Percentiles rank a stretch among this genome's conserved stretches.
phyloP scores from a whole-genome alignment of 2,329 filamentous ascomycete genomes.

The Neopestalotiopsis sp. region DNA sequence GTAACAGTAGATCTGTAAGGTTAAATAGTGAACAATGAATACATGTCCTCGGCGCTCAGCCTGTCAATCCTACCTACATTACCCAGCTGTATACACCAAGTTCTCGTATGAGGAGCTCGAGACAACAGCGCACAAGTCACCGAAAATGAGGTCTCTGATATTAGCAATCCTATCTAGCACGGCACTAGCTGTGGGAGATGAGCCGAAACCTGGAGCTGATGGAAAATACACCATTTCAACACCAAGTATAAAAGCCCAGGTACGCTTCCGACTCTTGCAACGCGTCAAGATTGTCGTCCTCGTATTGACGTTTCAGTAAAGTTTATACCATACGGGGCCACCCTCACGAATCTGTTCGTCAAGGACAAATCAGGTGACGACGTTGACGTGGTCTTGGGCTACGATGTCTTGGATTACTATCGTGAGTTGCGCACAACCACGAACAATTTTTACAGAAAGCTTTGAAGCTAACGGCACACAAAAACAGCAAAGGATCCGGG shows the following conservation, averaged over 20 bases:
- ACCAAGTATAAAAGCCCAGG: conserved; percentile 35
- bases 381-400: conserved; percentile 68
- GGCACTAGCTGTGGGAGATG: not conserved
- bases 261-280: not conserved
- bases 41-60: too few relatives aligned
- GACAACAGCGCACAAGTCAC: not conserved
- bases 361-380: conserved; percentile 65
- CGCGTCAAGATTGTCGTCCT: not conserved
- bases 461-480: conserved; percentile 1
- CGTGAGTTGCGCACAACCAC: conserved; percentile 34
- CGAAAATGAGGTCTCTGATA: not conserved
- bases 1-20: not conserved
- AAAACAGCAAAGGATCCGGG: conserved; percentile 46
- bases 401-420: conserved; percentile 65
- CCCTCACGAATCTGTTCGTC: conserved; percentile 66
- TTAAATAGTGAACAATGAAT: too few relatives aligned
- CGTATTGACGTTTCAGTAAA: not conserved
- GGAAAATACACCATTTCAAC: conserved; percentile 37
- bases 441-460: not conserved
- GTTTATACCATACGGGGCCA: conserved; percentile 56
- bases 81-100: too few relatives aligned
- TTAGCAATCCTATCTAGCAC: not conserved
- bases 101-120: not conserved
- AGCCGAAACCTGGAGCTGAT: conserved; percentile 31
- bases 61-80: too few relatives aligned